Conservation (phyloP, 371 early-diverging fungal genomes). For the Enterospora canceri region DNA sequence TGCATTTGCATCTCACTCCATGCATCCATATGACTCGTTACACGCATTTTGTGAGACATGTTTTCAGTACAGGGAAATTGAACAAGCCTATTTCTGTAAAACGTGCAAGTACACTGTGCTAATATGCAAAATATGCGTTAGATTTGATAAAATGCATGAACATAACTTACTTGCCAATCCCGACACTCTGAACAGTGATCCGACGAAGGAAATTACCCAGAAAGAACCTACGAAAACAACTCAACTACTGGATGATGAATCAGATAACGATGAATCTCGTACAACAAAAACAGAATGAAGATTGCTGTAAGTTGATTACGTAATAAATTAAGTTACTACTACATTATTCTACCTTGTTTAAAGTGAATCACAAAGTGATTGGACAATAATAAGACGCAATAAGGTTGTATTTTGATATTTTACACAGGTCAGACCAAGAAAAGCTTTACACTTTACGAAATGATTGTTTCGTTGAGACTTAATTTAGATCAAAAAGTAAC, state of each 20-base stretch:
- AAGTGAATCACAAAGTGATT: conserved; percentile 70
- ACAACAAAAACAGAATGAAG: conserved; percentile 71
- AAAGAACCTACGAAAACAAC: conserved; percentile 39
- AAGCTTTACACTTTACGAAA: conserved; percentile 69
- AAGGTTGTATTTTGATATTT: conserved; percentile 69
- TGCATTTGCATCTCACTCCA: conserved; percentile 49
- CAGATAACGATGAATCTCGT: conserved; percentile 68
- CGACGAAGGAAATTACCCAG: conserved; percentile 60
- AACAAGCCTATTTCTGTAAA: conserved; percentile 52
- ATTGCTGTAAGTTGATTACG: conserved; percentile 71
- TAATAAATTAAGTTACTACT: conserved; percentile 71
- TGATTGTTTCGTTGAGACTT: conserved; percentile 70
- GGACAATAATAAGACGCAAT: too few relatives aligned
- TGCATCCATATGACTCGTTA: conserved; percentile 47
- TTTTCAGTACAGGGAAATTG: conserved; percentile 46
- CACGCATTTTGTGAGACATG: conserved; percentile 46
- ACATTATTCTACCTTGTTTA: conserved; percentile 81
- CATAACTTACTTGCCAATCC: too few relatives aligned
- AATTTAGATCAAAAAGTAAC: conserved; percentile 70
- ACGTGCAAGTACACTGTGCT: conserved; percentile 78
- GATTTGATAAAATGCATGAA: too few relatives aligned
- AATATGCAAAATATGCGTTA: conserved; percentile 63
- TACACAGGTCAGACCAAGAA: conserved; percentile 68
- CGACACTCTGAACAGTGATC: conserved; percentile 61
- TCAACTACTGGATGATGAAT: conserved; percentile 63